These are phyloP conservation scores for Nepenthes gracilis DNA, from an alignment of 148 eudicot genomes.

Conservation along the genomic window DNA sequence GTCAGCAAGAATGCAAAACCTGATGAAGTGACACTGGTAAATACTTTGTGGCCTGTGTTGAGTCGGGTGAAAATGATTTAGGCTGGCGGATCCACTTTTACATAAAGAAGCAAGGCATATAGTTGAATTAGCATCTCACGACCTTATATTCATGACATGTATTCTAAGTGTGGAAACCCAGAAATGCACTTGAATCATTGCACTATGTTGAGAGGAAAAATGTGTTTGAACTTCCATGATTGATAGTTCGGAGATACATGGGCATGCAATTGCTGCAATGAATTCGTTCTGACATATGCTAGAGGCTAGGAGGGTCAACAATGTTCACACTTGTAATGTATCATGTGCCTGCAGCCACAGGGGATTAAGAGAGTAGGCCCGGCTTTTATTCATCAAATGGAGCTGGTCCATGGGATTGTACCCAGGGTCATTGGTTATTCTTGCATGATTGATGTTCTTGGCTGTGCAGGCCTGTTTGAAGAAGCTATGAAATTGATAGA, in stretches of 20 bases:
- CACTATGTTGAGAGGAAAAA: constrained; percentile 18
- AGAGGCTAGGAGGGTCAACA: constrained; percentile 18
- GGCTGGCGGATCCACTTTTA: constrained; percentile 35
- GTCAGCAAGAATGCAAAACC: constrained; percentile 20
- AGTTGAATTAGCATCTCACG: constrained; percentile 22
- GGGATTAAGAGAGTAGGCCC: constrained; percentile 35
- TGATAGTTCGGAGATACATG: constrained; percentile 40
- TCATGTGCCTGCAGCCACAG: constrained; percentile 36
- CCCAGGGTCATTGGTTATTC: constrained; percentile 29
- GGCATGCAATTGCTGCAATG: constrained; percentile 26
- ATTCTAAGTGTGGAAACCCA: constrained; percentile 38
- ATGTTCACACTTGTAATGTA: constrained; percentile 26
- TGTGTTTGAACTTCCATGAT: constrained; percentile 43
- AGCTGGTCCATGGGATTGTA: constrained; percentile 10
- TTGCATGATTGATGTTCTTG: constrained; percentile 32
- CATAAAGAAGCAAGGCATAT: constrained; percentile 24
- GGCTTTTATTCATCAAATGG: constrained; percentile 24
- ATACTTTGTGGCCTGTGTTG: constrained; percentile 32
- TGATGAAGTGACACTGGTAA: constrained; percentile 30
- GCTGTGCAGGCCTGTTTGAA: constrained; percentile 31
- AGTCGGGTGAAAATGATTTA: constrained; percentile 28
- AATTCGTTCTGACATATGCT: constrained; percentile 29
- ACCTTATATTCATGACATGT: constrained; percentile 36
- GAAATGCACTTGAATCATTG: constrained; percentile 31
- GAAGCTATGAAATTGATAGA: constrained; percentile 26